Conservation (phyloP, 2,329 filamentous ascomycete genomes). For the Xylaria sp. region DNA sequence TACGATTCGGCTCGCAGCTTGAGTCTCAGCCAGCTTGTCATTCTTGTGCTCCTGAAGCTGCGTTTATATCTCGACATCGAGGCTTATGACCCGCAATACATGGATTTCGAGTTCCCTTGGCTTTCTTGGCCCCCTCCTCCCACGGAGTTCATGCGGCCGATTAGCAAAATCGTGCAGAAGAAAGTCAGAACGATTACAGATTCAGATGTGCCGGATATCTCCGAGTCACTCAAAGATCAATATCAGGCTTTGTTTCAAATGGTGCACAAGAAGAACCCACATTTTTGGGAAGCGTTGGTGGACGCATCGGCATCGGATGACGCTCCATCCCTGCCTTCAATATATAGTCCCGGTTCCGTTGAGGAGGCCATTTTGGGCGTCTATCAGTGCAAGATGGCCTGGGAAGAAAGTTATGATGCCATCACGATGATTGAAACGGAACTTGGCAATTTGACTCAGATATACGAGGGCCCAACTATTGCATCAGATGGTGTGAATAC, state of each 20-base stretch:
- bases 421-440: conserved; percentile 30
- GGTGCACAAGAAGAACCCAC: conserved; percentile 30
- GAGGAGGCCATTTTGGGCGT: conserved; percentile 28
- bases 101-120: conserved; percentile 22
- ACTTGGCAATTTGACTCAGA: conserved; percentile 18
- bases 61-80: conserved; percentile 37
- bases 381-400: conserved; percentile 35
- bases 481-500: conserved; percentile 15
- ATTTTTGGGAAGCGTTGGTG: conserved; percentile 35
- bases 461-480: conserved; percentile 24
- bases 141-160: conserved; percentile 28
- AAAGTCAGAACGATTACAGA: conserved; percentile 28
- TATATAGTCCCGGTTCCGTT: conserved; percentile 26
- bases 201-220: conserved; percentile 23
- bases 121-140: conserved; percentile 31
- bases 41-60: conserved; percentile 38
- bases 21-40: conserved; percentile 36
- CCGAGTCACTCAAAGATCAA: conserved; percentile 25
- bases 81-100: conserved; percentile 19
- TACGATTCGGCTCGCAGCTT: conserved; percentile 25
- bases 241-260: conserved; percentile 34
- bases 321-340: conserved; percentile 15
- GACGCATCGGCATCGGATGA: conserved; percentile 29
- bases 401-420: conserved; percentile 35
- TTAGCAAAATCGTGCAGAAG: conserved; percentile 29